Evolutionary conservation across 352 stramenopile genomes (phyloP).

Genomic region (Hyaloperonospora arabidopsidis): DNA sequence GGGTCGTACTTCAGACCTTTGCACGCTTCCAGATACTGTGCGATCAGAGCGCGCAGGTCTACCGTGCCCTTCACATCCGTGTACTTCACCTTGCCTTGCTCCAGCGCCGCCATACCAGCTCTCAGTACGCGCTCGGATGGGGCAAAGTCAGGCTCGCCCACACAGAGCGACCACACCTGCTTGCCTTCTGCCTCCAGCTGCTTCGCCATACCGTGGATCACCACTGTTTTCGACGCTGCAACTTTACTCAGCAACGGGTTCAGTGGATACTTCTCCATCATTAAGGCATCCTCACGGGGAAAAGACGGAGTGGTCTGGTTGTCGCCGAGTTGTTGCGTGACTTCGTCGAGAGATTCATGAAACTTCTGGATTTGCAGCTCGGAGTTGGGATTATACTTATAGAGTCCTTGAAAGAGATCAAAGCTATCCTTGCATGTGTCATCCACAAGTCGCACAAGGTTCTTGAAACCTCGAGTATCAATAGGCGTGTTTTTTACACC

Average conservation of each 20-base stretch:
- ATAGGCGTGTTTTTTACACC: conserved; percentile 86
- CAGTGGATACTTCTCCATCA: conserved; percentile 55
- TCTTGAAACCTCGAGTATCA: conserved; percentile 96
- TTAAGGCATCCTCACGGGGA: conserved; percentile 4
- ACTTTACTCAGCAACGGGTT: conserved; percentile 83
- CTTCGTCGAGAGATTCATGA: conserved; percentile 48
- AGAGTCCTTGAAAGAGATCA: conserved; percentile 96
- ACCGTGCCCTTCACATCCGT: conserved; percentile 90
- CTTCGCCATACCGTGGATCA: conserved; percentile 94
- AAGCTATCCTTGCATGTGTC: conserved; percentile 96
- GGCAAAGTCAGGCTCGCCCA: conserved; percentile 91
- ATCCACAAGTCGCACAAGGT: conserved; percentile 93
- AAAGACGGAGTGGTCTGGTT: conserved; percentile 4
- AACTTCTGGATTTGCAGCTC: conserved; percentile 77
- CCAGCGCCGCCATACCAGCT: conserved; percentile 67
- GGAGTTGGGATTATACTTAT: conserved; percentile 94
- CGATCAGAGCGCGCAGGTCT: conserved; percentile 85
- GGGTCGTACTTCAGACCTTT: conserved; percentile 89
- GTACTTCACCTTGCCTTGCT: conserved; percentile 88
- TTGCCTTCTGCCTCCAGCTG: conserved; percentile 91
- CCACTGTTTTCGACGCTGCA: conserved; percentile 86
- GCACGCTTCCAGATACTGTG: conserved; percentile 80
- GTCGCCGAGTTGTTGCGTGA: conserved; percentile 36
- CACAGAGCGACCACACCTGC: conserved; percentile 88
- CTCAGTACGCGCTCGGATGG: conserved; percentile 86